Evolutionary conservation across 1,284 basidiomycete species (phyloP), one percentile per base, ranked within the genome.

Genomic region (Moesziomyces globuligerus): DNA sequence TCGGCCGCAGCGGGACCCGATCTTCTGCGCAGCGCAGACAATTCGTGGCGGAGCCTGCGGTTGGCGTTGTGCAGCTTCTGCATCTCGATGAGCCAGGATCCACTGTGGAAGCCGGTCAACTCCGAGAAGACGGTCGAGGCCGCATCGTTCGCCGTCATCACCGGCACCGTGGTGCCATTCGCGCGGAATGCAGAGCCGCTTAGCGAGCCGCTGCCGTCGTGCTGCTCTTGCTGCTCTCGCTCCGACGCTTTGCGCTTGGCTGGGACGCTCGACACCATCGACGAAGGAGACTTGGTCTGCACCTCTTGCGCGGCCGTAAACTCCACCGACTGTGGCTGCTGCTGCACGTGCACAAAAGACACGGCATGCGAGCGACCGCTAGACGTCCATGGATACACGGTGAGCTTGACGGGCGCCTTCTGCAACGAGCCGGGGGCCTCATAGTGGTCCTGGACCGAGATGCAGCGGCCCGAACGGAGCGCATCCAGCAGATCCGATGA

Each of bases 381-480:
- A 1, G 69, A 72, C 8, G 69, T 72, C 69, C 69, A 72, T 1
- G 69, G 69, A n/a, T 72, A 72, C 15, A 72, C 69, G 7, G 69
- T 72, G 21, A 72, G 42, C 48, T 67, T 67, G 50, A 72, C 62
- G 0, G 69, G 58, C 0, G 50, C 29, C 52, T 55, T 66, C 11
- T 62, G 54, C 18, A 38, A 21, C 9, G 44, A 23, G 7, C 23
- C 11, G 1, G 25, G 20, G 3, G 29, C 59, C 25, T 72, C 51
- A 48, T 62, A 67, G 32, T 66, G 64, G 23, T 72, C 69, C 40
- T 67, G 69, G 3, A 72, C 69, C 15, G 62, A 62, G 26, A 72
- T 72, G 28, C 54, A 62, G 7, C 69, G 58, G 13, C 69, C 69
- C 24, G 32, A 52, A 13, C 55, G 53, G 11, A 72, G 41, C 2